A percentile compares a stretch with the other conserved stretches of the same genome.
Conservation (phyloP, 2,329 filamentous ascomycete genomes). For the Pseudogymnoascus sp. region DNA sequence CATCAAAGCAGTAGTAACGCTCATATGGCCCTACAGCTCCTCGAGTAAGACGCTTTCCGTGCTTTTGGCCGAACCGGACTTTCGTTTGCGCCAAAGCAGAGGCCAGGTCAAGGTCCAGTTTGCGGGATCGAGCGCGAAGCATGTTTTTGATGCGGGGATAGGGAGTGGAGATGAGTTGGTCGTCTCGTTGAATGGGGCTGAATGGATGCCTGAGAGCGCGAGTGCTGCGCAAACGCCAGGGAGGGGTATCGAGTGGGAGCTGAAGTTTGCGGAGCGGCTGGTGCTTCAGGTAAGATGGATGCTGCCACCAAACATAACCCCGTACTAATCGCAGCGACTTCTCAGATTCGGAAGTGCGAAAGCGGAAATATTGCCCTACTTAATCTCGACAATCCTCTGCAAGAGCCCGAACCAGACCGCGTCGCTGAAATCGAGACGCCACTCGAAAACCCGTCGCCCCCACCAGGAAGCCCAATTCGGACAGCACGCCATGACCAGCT, state of each 20-base stretch:
- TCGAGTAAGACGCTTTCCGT: conserved; percentile 66
- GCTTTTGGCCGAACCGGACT: conserved; percentile 75
- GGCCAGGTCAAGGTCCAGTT: conserved; percentile 80
- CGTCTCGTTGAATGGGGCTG: conserved; percentile 58
- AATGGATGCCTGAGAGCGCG: conserved; percentile 39
- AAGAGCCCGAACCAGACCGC: conserved; percentile 17
- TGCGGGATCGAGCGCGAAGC: conserved; percentile 58
- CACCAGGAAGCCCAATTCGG: conserved; percentile 17
- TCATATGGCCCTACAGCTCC: conserved; percentile 87
- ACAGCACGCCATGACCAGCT: conserved; percentile 28
- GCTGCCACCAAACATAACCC: conserved; percentile 6
- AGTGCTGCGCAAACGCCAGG: conserved; percentile 39
- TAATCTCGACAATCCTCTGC: conserved; percentile 39
- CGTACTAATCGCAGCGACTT: conserved; percentile 14
- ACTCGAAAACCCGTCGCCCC: conserved; percentile 21
- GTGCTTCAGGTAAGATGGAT: conserved; percentile 35
- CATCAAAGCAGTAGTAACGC: conserved; percentile 66
- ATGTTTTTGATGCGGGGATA: conserved; percentile 56
- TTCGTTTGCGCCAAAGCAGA: conserved; percentile 63
- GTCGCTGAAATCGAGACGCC: conserved; percentile 16
- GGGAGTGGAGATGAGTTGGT: conserved; percentile 71
- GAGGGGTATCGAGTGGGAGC: conserved; percentile 48
- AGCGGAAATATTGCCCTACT: conserved; percentile 41
- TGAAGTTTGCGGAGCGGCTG: conserved; percentile 45
- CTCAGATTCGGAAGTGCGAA: conserved; percentile 40